Evolutionary conservation across 441 rosid genomes (phyloP).

Genomic region (Jatropha podagrica): DNA sequence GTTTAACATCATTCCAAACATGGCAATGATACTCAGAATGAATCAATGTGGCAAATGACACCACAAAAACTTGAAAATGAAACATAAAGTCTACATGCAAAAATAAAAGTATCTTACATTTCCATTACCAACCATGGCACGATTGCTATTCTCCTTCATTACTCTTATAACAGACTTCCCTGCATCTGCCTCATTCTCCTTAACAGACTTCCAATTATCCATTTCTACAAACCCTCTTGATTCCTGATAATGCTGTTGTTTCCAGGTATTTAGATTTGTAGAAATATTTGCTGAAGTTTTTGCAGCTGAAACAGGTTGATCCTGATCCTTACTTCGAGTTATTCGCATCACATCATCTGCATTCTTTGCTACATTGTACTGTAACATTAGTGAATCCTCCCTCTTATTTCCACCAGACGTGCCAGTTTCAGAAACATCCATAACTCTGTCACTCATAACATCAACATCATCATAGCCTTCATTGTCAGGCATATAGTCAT

Average conservation of each 20-base stretch:
- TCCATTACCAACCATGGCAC: constrained; percentile 45
- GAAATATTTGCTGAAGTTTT: constrained; percentile 44
- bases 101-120: constrained; percentile 51
- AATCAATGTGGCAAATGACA: constrained; percentile 14
- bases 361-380: constrained; percentile 34
- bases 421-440: constrained; percentile 35
- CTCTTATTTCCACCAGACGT: constrained; percentile 41
- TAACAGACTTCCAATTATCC: constrained; percentile 41
- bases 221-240: constrained; percentile 41
- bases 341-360: constrained; percentile 37
- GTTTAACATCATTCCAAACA: constrained; percentile 28
- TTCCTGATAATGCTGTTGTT: constrained; percentile 43
- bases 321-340: constrained; percentile 33
- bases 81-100: neutral
- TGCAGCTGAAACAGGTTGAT: constrained; percentile 37
- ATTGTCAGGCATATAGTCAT: constrained; percentile 42
- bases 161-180: constrained; percentile 34
- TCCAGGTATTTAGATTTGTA: constrained; percentile 51
- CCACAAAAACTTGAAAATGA: constrained; percentile 6
- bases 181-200: constrained; percentile 33
- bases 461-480: constrained; percentile 47
- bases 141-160: constrained; percentile 42
- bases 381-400: constrained; percentile 40
- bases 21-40: constrained; percentile 23
- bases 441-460: constrained; percentile 29